These are phyloP conservation scores for Lachnum nothofagi DNA, from an alignment of 2,329 filamentous ascomycete species.

Conservation along the genomic window DNA sequence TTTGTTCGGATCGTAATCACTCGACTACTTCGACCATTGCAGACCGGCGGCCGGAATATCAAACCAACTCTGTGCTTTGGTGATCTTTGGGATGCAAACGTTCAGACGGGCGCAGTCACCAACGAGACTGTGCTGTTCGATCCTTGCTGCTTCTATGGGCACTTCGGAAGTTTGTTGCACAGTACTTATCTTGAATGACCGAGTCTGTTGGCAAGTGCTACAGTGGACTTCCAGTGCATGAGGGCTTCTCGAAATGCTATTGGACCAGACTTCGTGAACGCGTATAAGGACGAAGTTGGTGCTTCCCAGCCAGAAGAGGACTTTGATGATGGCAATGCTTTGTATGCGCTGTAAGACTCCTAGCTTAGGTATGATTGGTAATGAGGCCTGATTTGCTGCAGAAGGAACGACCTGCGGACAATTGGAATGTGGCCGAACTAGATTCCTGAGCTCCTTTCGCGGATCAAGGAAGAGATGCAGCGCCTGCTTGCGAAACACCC, in stretches of 20 bases:
- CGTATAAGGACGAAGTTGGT: conserved; percentile 25
- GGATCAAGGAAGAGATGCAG: conserved; percentile 9
- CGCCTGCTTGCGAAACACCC: conserved; percentile 11
- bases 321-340: conserved; percentile 32
- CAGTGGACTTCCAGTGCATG: neutral
- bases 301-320: conserved; percentile 33
- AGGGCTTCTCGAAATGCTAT: neutral
- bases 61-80: conserved; percentile 15
- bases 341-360: conserved; percentile 27
- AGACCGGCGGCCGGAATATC: conserved; percentile 11
- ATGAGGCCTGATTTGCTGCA: too few relatives aligned
- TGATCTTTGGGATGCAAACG: conserved; percentile 17
- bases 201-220: neutral
- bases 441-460: too few relatives aligned
- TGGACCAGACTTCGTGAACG: conserved; percentile 20
- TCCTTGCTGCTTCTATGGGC: conserved; percentile 2
- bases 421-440: neutral
- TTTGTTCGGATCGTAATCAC: too few relatives aligned
- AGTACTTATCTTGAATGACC: neutral
- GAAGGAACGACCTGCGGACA: neutral
- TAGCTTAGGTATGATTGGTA: too few relatives aligned
- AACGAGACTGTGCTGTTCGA: conserved; percentile 9
- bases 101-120: conserved; percentile 1
- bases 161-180: conserved; percentile 2
- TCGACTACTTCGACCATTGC: conserved; percentile 6